Evolutionary conservation across 306 rosid genomes (phyloP).

Genomic region (Malus orientalis): DNA sequence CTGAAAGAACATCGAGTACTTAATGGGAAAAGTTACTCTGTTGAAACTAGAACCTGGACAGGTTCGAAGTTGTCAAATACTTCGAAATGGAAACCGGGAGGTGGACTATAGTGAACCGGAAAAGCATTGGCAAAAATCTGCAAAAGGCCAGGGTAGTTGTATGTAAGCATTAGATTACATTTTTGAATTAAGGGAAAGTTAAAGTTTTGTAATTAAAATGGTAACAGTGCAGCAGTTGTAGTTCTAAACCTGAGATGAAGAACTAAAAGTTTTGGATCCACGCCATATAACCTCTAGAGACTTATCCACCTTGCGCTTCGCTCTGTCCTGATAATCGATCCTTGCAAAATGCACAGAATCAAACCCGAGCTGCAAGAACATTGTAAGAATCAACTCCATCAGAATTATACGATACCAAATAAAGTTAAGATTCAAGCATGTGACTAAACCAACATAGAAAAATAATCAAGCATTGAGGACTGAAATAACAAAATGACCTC

Average conservation of each 20-base stretch:
- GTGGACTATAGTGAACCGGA: constrained; percentile 67
- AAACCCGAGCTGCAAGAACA: constrained; percentile 62
- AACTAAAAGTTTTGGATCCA: constrained; percentile 69
- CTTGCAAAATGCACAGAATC: constrained; percentile 90
- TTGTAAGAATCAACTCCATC: neutral
- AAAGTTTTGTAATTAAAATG: too few species aligned
- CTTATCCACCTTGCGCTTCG: constrained; percentile 48
- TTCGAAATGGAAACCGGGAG: constrained; percentile 60
- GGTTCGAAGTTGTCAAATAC: constrained; percentile 27
- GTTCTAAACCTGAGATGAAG: constrained; percentile 46
- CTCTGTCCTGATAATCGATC: constrained; percentile 49
- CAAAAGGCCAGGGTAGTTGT: too few species aligned
- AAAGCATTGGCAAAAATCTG: constrained; percentile 65
- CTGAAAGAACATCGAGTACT: too few species aligned
- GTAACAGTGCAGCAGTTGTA: too few species aligned
- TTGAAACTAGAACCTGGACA: constrained; percentile 43
- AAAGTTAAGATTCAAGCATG: too few species aligned
- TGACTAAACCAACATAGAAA: too few species aligned
- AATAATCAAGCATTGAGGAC: too few species aligned
- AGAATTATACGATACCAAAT: too few species aligned
- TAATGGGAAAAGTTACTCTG: too few species aligned
- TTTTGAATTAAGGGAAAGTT: too few species aligned
- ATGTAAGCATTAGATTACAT: too few species aligned
- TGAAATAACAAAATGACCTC: constrained; percentile 29
- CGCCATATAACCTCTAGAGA: constrained; percentile 92